Percentiles rank a stretch among this genome's conserved stretches.
These are phyloP conservation scores for Geotrichum carabidarum DNA, from an alignment of 1,139 yeast genomes.

Conservation along the genomic window DNA sequence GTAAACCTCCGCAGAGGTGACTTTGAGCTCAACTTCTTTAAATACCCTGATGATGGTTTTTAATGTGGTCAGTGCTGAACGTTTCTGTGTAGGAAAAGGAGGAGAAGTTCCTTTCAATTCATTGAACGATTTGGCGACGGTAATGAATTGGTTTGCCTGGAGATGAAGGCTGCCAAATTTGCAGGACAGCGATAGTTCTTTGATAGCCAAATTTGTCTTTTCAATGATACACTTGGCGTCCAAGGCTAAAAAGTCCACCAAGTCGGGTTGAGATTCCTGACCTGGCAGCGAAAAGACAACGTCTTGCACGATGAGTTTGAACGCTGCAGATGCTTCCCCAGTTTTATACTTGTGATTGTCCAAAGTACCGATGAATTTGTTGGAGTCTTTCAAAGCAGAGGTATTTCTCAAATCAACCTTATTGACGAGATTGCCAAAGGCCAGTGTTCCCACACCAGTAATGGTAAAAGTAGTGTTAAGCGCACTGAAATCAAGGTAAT, in stretches of 20 bases:
- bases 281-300: slow-evolving; percentile 29
- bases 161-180: slow-evolving; percentile 30
- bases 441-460: slow-evolving; percentile 29
- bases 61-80: slow-evolving; percentile 24
- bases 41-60: slow-evolving; percentile 37
- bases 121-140: slow-evolving; percentile 19
- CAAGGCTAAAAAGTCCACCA: slow-evolving; percentile 32
- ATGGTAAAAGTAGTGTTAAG: slow-evolving; percentile 29
- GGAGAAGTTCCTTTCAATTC: neutral
- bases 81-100: neutral
- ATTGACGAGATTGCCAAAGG: slow-evolving; percentile 30
- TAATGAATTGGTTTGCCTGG: slow-evolving; percentile 25
- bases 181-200: slow-evolving; percentile 35
- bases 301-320: slow-evolving; percentile 30
- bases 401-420: slow-evolving; percentile 31
- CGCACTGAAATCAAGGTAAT: slow-evolving; percentile 31
- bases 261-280: slow-evolving; percentile 33
- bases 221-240: slow-evolving; percentile 37
- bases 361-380: slow-evolving; percentile 36
- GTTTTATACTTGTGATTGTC: slow-evolving; percentile 31
- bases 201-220: slow-evolving; percentile 31
- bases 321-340: slow-evolving; percentile 33
- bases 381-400: slow-evolving; percentile 19
- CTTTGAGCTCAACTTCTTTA: slow-evolving; percentile 36
- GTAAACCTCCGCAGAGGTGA: slow-evolving; percentile 31